Percentiles rank a stretch among this genome's conserved stretches.
Conservation (phyloP, 257 asterid species). For the Fraxinus excelsior region DNA sequence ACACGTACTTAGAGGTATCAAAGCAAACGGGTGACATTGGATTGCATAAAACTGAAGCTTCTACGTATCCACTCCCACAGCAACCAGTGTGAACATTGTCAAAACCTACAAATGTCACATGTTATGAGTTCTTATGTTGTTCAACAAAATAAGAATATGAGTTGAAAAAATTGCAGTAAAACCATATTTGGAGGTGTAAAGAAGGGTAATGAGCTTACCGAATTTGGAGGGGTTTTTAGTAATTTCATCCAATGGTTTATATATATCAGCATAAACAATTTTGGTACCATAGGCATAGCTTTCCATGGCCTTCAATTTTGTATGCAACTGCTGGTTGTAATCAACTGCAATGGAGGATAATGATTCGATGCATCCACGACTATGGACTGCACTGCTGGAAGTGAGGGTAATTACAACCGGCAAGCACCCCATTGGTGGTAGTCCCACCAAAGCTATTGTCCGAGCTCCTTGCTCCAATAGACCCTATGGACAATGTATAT, state of each 20-base stretch:
- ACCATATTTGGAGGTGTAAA: not conserved
- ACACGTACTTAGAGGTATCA: slow-evolving; percentile 33
- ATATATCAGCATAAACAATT: slow-evolving; percentile 41
- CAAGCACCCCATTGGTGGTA: slow-evolving; percentile 64
- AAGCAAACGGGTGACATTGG: slow-evolving; percentile 29
- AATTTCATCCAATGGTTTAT: slow-evolving; percentile 37
- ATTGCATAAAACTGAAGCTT: slow-evolving; percentile 38
- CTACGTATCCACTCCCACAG: slow-evolving; percentile 45
- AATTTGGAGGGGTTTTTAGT: slow-evolving; percentile 30
- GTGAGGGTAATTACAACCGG: slow-evolving; percentile 47
- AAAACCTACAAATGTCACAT: slow-evolving; percentile 26
- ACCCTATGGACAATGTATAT: slow-evolving; percentile 22
- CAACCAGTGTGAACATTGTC: slow-evolving; percentile 34
- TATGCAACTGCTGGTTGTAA: slow-evolving; percentile 44
- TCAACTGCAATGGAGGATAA: slow-evolving; percentile 35
- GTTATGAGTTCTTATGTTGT: not conserved
- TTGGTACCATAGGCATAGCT: slow-evolving; percentile 2
- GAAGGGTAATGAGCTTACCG: slow-evolving; percentile 35
- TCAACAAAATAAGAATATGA: not conserved
- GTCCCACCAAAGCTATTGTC: slow-evolving; percentile 48
- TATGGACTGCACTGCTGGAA: not conserved
- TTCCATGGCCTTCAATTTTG: slow-evolving; percentile 14
- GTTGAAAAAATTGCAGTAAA: too few species aligned
- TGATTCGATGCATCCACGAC: slow-evolving; percentile 39
- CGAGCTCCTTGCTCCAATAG: slow-evolving; percentile 46